phyloP scores from a whole-genome alignment of 179 eudicot species.

The Corrigiola litoralis region DNA sequence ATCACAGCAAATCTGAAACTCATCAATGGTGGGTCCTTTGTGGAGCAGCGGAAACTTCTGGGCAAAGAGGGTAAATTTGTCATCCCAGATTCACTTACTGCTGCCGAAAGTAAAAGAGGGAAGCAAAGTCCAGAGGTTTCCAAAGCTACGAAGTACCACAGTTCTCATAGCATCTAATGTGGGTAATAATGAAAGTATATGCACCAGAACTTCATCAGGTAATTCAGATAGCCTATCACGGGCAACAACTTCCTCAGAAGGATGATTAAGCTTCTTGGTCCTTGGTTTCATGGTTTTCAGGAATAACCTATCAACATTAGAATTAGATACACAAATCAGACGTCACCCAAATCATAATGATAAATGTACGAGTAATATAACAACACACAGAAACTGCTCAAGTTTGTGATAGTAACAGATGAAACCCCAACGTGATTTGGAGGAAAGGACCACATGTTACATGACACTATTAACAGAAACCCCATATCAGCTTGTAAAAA shows the following conservation, averaged over 20 bases:
- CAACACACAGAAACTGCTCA: no score
- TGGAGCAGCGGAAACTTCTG: neutral
- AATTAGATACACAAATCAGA: no score
- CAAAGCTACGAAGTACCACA: constrained; percentile 8
- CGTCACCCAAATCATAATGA: no score
- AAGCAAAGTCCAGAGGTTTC: constrained; percentile 8
- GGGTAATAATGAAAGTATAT: constrained; percentile 7
- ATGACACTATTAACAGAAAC: no score
- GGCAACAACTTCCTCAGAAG: neutral
- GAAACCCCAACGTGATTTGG: no score
- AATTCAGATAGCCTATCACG: neutral
- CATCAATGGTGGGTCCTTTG: neutral
- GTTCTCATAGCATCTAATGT: constrained; percentile 3
- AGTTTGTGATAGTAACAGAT: no score
- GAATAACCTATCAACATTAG: no score
- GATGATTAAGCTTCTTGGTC: no score
- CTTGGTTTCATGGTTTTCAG: neutral
- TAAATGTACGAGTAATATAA: no score
- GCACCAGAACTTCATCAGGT: neutral
- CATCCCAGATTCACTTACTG: neutral
- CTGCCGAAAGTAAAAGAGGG: neutral
- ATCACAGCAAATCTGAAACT: neutral
- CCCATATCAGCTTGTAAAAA: no score
- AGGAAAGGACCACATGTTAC: no score
- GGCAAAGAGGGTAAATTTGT: neutral